Conservation (phyloP, 1,284 basidiomycete species). For the Exobasidium cylindrosporum region DNA sequence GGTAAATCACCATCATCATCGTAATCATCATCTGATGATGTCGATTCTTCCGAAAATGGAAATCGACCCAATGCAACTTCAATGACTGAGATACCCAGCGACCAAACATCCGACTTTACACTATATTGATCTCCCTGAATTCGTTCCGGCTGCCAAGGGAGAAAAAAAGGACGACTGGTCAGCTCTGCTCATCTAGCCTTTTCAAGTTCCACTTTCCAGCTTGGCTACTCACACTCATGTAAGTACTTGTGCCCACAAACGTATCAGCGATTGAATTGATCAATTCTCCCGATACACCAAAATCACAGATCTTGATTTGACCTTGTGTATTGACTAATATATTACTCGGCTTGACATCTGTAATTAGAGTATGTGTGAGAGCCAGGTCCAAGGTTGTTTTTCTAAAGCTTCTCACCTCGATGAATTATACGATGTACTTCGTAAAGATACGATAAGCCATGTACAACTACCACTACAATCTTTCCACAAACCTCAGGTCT, state of each 20-base stretch:
- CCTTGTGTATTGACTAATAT: conserved; percentile 90
- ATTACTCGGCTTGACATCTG: conserved; percentile 98
- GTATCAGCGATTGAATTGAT: conserved; percentile 99
- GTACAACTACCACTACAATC: conserved; percentile 86
- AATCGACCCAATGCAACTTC: conserved; percentile 90
- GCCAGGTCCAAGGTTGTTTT: too few relatives aligned
- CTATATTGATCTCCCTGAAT: conserved; percentile 97
- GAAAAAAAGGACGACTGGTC: background rate
- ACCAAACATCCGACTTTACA: conserved; percentile 97
- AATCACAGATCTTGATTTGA: conserved; percentile 97
- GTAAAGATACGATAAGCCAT: conserved; percentile 95
- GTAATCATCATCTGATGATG: conserved; percentile 18
- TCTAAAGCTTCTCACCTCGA: conserved; percentile 66
- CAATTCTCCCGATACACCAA: conserved; percentile 95
- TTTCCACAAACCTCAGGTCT: conserved; percentile 83
- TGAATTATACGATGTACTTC: conserved; percentile 99
- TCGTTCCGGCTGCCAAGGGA: conserved; percentile 74
- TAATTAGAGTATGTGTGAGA: too few relatives aligned
- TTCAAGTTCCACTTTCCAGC: too few relatives aligned
- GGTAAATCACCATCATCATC: conserved; percentile 21
- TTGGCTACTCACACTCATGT: conserved; percentile 83
- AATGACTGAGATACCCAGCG: conserved; percentile 88
- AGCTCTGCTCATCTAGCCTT: too few relatives aligned
- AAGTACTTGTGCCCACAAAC: conserved; percentile 96
- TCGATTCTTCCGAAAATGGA: conserved; percentile 63